Evolutionary conservation across 139 green algal genomes (phyloP).

Genomic region (Chlorella sorokiniana): DNA sequence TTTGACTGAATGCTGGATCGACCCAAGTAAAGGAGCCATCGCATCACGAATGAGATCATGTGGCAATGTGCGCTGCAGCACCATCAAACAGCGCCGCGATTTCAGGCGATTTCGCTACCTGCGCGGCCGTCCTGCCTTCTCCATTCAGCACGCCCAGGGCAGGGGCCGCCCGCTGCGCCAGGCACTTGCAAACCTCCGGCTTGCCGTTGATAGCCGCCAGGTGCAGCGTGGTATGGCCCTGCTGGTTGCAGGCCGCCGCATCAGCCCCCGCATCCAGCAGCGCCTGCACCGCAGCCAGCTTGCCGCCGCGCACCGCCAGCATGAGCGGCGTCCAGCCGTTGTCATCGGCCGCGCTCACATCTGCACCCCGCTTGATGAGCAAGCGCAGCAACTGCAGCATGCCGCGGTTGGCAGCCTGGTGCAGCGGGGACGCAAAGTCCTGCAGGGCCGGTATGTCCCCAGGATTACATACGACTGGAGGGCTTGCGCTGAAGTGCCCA

Average conservation of each 20-base stretch:
- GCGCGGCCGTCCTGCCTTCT: conserved; percentile 21
- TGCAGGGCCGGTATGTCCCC: too few species aligned
- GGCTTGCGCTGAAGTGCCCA: too few species aligned
- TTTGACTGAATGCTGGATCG: too few species aligned
- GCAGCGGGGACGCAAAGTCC: conserved; percentile 61
- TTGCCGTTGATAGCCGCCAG: conserved; percentile 42
- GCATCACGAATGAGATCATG: too few species aligned
- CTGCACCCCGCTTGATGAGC: conserved; percentile 47
- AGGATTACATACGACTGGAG: too few species aligned
- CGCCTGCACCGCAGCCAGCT: conserved; percentile 38
- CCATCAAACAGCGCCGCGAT: neutral
- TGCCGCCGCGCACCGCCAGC: conserved; percentile 52
- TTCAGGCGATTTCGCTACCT: conserved; percentile 16
- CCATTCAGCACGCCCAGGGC: conserved; percentile 7
- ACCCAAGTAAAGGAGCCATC: too few species aligned
- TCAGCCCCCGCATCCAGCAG: conserved; percentile 58
- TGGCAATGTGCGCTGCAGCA: neutral
- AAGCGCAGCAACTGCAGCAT: conserved; percentile 35
- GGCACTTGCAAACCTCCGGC: conserved; percentile 6
- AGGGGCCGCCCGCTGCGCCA: conserved; percentile 4
- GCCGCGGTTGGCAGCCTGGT: conserved; percentile 42
- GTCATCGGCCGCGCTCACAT: conserved; percentile 23
- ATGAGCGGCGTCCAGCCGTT: conserved; percentile 71
- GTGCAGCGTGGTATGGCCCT: conserved; percentile 47
- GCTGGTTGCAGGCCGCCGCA: conserved; percentile 36